Base-by-base conservation (phyloP, 2,329 filamentous ascomycete species). In the Colletotrichum neosansevieriae region DNA sequence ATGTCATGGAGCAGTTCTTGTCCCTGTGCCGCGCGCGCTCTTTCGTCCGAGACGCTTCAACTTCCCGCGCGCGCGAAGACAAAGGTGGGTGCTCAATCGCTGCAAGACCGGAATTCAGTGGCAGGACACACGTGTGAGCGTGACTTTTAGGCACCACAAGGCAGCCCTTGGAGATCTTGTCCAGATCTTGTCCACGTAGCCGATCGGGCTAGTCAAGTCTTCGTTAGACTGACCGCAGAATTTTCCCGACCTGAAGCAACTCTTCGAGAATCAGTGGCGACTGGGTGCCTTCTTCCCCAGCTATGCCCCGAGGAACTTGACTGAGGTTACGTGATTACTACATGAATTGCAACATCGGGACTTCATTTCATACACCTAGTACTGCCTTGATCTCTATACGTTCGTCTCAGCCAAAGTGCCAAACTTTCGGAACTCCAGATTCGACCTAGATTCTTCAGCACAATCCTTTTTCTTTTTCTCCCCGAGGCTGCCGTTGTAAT, bases 121-220 rank as follows among this genome's bases (percentile, higher is more conserved):
- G 51, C 51, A 54, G 51, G 12, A 5, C 24, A 32, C 29, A 21
- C 34, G 34, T n/a, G 51, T 54, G 32, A 19, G 24, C 19, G n/a
- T 24, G 1, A 36, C 51, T 5, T 13, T 21, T 40, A 24, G 17
- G 3, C 36, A 38, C 36, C 36, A 4, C 29, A 9, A 29, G 29
- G 6, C 36, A 38, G 10, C 36, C 13, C 15, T 32, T 44, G 53
- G 53, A n/a, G n/a, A n/a, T n/a, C n/a, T n/a, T n/a, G n/a, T n/a
- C n/a, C 53, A 57, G 38, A 24, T 24, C 21, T 29, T 17, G 38
- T 42, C 53, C 53, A 57, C 53, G 53, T 57, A 57, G 53, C 19
- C 24, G 19, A 12, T 10, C 34, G 38, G 53, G 21, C 21, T n/a
- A 40, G 19, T 34, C 38, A 11, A 17, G 53, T 17, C 53, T 42